A percentile compares a stretch with the other conserved stretches of the same genome.
phyloP scores from a whole-genome alignment of 2,329 filamentous ascomycete species.

The Paraphoma chrysanthemicola region DNA sequence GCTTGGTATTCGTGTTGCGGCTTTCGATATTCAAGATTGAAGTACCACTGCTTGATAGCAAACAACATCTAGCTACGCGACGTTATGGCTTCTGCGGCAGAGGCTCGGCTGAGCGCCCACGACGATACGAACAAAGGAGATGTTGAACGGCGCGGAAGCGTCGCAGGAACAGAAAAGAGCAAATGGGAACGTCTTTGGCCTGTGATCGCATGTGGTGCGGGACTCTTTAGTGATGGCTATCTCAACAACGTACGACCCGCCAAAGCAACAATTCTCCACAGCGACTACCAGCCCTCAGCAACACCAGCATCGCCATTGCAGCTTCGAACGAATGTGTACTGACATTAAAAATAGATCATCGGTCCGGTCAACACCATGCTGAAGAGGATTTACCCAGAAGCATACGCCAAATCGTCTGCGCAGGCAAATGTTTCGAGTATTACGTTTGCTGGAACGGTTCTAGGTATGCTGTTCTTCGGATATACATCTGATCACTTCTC shows the following conservation, averaged over 20 bases:
- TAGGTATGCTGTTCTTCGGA: slow-evolving; percentile 82
- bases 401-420: slow-evolving; percentile 73
- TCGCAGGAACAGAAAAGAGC: slow-evolving; percentile 40
- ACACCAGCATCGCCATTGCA: background rate
- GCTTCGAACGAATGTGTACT: slow-evolving; percentile 6
- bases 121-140: slow-evolving; percentile 11
- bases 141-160: slow-evolving; percentile 32
- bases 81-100: slow-evolving; percentile 19
- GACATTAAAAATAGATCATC: slow-evolving; percentile 68
- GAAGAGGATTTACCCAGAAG: slow-evolving; percentile 67
- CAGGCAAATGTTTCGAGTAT: slow-evolving; percentile 80
- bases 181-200: slow-evolving; percentile 65
- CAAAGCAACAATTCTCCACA: slow-evolving; percentile 7
- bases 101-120: slow-evolving; percentile 3
- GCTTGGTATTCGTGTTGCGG: background rate
- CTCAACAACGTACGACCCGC: slow-evolving; percentile 73
- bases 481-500: slow-evolving; percentile 85
- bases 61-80: background rate
- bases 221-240: slow-evolving; percentile 91
- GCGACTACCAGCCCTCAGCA: background rate
- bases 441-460: slow-evolving; percentile 84
- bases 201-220: slow-evolving; percentile 86
- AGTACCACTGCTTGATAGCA: background rate
- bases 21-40: background rate
- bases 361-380: slow-evolving; percentile 86